Conservation (phyloP, 768 basidiomycete genomes). For the Flagelloscypha sp. region DNA sequence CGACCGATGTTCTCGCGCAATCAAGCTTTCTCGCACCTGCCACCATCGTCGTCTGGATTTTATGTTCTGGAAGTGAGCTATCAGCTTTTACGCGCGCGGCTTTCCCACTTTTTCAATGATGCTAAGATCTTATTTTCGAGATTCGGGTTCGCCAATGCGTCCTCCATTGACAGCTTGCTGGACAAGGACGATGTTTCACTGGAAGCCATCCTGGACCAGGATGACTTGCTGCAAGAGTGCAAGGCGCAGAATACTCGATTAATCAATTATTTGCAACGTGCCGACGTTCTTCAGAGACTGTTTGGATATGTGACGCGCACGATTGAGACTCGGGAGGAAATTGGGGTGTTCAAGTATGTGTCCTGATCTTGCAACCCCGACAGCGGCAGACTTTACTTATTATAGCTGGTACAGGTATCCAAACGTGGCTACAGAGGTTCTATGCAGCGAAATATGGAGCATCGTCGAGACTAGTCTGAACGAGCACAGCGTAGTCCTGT, state of each 20-base stretch:
- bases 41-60: neutral
- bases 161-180: constrained; percentile 81
- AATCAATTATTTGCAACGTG: constrained; percentile 78
- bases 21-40: neutral
- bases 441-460: constrained; percentile 93
- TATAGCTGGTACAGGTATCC: constrained; percentile 57
- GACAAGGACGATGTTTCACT: constrained; percentile 86
- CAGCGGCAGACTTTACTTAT: constrained; percentile 10
- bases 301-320: constrained; percentile 82
- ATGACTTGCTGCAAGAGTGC: constrained; percentile 91
- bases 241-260: constrained; percentile 88
- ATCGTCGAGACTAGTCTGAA: constrained; percentile 85
- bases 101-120: neutral
- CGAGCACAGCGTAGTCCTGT: constrained; percentile 60
- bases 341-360: constrained; percentile 74
- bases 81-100: constrained; percentile 4
- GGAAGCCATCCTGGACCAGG: constrained; percentile 88
- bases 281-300: constrained; percentile 73
- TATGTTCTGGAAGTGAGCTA: constrained; percentile 41
- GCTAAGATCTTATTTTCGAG: constrained; percentile 28
- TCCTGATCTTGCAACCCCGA: constrained; percentile 3
- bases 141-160: constrained; percentile 80
- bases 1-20: too few relatives aligned
- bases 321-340: constrained; percentile 75
- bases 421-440: constrained; percentile 86